phyloP scores from a whole-genome alignment of 345 rosid species.

The Bretschneidera sinensis region DNA sequence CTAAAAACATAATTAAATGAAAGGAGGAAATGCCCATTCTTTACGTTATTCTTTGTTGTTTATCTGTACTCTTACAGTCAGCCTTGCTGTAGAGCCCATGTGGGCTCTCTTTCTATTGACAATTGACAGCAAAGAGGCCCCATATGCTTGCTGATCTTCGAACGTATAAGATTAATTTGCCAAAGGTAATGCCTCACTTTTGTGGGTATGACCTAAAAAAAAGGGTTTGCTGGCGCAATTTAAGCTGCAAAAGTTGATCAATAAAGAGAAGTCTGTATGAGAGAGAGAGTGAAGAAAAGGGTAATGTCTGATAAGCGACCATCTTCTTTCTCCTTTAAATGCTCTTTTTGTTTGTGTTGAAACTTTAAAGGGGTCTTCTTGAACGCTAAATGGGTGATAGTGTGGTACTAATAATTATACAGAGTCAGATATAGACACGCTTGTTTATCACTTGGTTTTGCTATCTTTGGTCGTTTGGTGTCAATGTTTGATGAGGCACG shows the following conservation, averaged over 20 bases:
- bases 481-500: too few species aligned
- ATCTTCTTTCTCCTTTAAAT: slow-evolving; percentile 4
- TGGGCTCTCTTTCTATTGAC: slow-evolving; percentile 9
- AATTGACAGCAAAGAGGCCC: slow-evolving; percentile 19
- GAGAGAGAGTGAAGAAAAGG: neutral
- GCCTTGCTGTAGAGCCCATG: slow-evolving; percentile 3
- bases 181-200: slow-evolving; percentile 8
- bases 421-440: too few species aligned
- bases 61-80: slow-evolving; percentile 1
- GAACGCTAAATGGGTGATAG: too few species aligned
- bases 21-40: neutral
- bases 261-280: too few species aligned
- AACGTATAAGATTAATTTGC: neutral
- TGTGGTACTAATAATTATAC: too few species aligned
- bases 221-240: slow-evolving; percentile 28
- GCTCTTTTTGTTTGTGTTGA: neutral
- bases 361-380: slow-evolving; percentile 15
- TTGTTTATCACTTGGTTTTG: too few species aligned
- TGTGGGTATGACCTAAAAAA: slow-evolving; percentile 2
- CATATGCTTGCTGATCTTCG: neutral
- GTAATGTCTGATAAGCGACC: neutral
- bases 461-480: too few species aligned
- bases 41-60: too few species aligned
- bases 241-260: slow-evolving; percentile 16
- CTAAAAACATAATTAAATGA: neutral